Conservation (phyloP, 2,329 filamentous ascomycete species). For the Neofusicoccum laricinum region DNA sequence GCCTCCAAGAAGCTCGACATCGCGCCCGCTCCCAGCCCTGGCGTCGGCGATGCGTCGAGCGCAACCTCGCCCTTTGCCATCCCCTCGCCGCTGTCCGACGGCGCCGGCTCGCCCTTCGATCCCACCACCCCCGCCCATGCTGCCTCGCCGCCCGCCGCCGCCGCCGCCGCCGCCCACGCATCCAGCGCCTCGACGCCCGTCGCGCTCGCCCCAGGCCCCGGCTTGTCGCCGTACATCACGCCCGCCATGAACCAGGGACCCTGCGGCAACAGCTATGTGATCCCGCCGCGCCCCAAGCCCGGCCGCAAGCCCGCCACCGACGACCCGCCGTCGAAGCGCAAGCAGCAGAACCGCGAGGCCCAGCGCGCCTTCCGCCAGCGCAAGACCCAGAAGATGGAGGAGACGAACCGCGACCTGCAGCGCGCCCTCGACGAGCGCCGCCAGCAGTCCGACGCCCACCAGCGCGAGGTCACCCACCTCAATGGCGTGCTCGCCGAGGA, state of each 20-base stretch:
- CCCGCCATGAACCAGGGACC: conserved; percentile 25
- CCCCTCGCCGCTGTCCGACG: conserved; percentile 13
- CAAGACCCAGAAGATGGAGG: conserved; percentile 78
- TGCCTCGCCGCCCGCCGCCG: not conserved
- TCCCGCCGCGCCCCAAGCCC: conserved; percentile 56
- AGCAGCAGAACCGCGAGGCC: conserved; percentile 89
- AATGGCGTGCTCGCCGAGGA: conserved; percentile 9
- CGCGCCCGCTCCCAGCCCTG: conserved; percentile 15
- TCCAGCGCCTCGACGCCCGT: not conserved
- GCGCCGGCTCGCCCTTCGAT: not conserved
- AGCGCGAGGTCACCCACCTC: conserved; percentile 17
- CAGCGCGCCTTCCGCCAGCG: conserved; percentile 89
- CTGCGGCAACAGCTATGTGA: conserved; percentile 33
- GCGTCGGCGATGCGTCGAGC: not conserved
- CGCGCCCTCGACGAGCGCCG: conserved; percentile 17
- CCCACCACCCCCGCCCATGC: conserved; percentile 1
- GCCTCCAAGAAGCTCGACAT: conserved; percentile 15
- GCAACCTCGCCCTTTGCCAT: conserved; percentile 11
- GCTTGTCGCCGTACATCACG: conserved; percentile 6
- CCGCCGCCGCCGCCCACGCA: not conserved
- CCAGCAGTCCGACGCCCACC: conserved; percentile 20
- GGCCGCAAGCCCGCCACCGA: conserved; percentile 92
- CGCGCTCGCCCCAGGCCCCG: conserved; percentile 8
- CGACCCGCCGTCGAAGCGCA: conserved; percentile 87
- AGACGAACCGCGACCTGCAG: conserved; percentile 47